phyloP scores from a whole-genome alignment of 148 eudicot genomes.

The Rhododendron mucronatum region DNA sequence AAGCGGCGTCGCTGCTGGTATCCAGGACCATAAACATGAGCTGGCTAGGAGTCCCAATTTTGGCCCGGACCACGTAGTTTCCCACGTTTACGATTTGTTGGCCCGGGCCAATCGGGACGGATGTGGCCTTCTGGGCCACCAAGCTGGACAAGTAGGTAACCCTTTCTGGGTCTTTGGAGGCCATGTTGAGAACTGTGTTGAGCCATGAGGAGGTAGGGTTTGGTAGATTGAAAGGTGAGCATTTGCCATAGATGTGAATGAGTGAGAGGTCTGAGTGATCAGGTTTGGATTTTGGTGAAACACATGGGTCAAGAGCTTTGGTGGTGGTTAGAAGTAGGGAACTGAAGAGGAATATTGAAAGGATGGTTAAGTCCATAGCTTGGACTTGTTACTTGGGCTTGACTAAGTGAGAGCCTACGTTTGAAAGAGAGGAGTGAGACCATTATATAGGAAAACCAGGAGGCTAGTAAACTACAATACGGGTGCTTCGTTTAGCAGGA shows the following conservation, averaged over 20 bases:
- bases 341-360: constrained; percentile 27
- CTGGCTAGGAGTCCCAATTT: constrained; percentile 77
- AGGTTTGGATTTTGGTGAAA: constrained; percentile 27
- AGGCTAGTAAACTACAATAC: background rate
- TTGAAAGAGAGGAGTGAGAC: background rate
- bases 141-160: constrained; percentile 62
- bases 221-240: constrained; percentile 66
- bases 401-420: background rate
- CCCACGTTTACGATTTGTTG: constrained; percentile 67
- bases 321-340: constrained; percentile 28
- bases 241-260: constrained; percentile 63
- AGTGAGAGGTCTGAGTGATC: constrained; percentile 51
- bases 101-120: constrained; percentile 73
- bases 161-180: constrained; percentile 64
- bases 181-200: constrained; percentile 63
- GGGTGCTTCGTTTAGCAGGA: no score
- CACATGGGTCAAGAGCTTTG: constrained; percentile 40
- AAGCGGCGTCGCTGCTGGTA: constrained; percentile 60
- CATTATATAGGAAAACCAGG: constrained; percentile 1
- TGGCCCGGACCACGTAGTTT: constrained; percentile 68
- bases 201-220: constrained; percentile 49
- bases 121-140: constrained; percentile 36
- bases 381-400: background rate
- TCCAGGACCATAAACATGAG: constrained; percentile 86
- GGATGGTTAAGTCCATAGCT: constrained; percentile 31